Percentiles rank a stretch among this genome's conserved stretches.
Conservation (phyloP, 2,329 filamentous ascomycete genomes). For the Stagonosporopsis rhizophila region DNA sequence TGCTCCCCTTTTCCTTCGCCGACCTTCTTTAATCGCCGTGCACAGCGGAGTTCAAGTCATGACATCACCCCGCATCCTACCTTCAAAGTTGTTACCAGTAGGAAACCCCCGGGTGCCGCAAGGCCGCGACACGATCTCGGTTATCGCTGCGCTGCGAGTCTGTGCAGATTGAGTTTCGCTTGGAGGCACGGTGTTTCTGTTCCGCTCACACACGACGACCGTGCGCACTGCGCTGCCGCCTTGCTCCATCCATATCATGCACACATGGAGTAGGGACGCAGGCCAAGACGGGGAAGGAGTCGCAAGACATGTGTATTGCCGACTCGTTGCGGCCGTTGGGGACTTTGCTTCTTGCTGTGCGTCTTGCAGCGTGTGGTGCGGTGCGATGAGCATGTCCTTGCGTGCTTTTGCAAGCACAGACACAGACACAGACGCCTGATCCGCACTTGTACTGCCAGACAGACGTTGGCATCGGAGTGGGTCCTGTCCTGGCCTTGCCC, state of each 20-base stretch:
- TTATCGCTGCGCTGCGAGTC: slow-evolving; percentile 2
- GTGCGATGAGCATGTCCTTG: too few relatives aligned
- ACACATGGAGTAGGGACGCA: neutral
- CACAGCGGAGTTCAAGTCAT: neutral
- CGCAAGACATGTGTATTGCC: slow-evolving; percentile 14
- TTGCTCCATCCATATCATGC: neutral
- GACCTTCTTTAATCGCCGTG: neutral
- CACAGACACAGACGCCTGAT: too few relatives aligned
- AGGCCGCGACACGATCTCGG: slow-evolving; percentile 7
- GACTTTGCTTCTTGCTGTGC: neutral
- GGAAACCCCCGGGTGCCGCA: neutral
- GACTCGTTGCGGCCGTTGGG: neutral
- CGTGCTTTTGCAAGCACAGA: neutral
- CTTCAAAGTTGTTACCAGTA: neutral
- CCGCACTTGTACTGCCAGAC: neutral
- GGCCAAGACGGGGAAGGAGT: too few relatives aligned
- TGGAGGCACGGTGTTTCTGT: neutral
- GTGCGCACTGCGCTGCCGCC: neutral
- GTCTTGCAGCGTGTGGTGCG: neutral
- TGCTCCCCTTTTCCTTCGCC: too few relatives aligned
- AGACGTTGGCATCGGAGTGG: neutral
- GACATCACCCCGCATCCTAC: slow-evolving; percentile 7
- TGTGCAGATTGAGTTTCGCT: slow-evolving; percentile 8
- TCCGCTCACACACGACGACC: neutral
- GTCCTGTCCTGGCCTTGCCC: neutral